Percentiles rank a stretch among this genome's conserved stretches.
These are phyloP conservation scores for Aspergillus nidulans DNA, from an alignment of 495 filamentous ascomycete species.

Conservation along the genomic window DNA sequence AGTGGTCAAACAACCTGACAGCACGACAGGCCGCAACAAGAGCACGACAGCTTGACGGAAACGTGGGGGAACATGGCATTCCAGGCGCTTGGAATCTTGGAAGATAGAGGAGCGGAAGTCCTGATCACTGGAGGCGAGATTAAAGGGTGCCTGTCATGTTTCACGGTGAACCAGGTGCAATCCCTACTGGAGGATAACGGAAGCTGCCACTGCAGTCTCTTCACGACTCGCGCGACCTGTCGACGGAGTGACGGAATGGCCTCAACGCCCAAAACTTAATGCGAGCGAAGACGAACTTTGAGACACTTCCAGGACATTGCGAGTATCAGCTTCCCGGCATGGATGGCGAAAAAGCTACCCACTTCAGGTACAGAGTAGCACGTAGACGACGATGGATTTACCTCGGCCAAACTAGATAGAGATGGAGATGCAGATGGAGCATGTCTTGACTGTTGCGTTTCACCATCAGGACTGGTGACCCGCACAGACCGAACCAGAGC, in stretches of 20 bases:
- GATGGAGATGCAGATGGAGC: not conserved
- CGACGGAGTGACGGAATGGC: not conserved
- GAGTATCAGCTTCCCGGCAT: not conserved
- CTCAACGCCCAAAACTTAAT: not conserved
- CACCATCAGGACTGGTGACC: constrained; percentile 14
- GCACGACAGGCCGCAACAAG: not conserved
- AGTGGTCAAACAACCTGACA: not conserved
- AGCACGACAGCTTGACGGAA: not conserved
- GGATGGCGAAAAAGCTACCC: not conserved
- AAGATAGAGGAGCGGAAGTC: not conserved
- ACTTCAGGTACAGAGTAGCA: not conserved
- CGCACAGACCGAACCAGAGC: constrained; percentile 7
- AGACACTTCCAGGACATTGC: not conserved
- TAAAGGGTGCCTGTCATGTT: constrained; percentile 17
- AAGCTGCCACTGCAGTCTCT: not conserved
- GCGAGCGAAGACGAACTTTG: not conserved
- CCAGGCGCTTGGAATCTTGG: constrained; percentile 1
- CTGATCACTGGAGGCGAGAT: constrained; percentile 5
- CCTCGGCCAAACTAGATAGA: constrained; percentile 1
- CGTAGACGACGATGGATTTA: not conserved
- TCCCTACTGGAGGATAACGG: not conserved
- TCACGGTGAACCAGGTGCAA: constrained; percentile 8
- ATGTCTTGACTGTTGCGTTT: constrained; percentile 8
- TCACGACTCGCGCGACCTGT: not conserved
- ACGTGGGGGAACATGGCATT: not conserved